Conservation (phyloP, 1,284 basidiomycete species). For the Paramarasmius palmivorus region DNA sequence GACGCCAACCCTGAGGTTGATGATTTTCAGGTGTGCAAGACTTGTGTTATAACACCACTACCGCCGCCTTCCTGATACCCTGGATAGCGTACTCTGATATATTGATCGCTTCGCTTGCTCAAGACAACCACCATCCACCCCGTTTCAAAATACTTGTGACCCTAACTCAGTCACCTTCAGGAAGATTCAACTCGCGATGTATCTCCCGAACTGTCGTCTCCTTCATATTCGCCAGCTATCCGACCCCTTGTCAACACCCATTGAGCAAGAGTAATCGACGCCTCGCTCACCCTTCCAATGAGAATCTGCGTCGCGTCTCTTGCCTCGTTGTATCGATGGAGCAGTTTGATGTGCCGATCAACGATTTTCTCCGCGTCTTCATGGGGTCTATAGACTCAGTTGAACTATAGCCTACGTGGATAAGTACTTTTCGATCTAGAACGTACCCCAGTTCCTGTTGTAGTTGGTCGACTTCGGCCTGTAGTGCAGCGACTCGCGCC, state of each 20-base stretch:
- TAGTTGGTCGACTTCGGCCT: slow-evolving; percentile 52
- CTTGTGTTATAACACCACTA: too few relatives aligned
- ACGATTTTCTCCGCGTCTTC: slow-evolving; percentile 67
- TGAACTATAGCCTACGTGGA: slow-evolving; percentile 1
- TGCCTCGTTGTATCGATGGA: slow-evolving; percentile 78
- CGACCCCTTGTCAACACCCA: neutral
- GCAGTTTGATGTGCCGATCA: slow-evolving; percentile 65
- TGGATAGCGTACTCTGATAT: too few relatives aligned
- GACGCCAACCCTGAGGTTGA: too few relatives aligned
- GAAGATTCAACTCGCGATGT: slow-evolving; percentile 7
- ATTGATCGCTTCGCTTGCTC: too few relatives aligned
- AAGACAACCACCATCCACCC: too few relatives aligned
- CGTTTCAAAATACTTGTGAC: too few relatives aligned
- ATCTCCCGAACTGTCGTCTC: slow-evolving; percentile 11
- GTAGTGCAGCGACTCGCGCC: slow-evolving; percentile 48
- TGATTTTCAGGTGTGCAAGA: too few relatives aligned
- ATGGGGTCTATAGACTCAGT: slow-evolving; percentile 35
- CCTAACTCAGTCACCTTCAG: slow-evolving; percentile 6
- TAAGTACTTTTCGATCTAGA: neutral
- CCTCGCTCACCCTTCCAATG: slow-evolving; percentile 29
- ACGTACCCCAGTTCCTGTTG: slow-evolving; percentile 56
- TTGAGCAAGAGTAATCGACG: neutral
- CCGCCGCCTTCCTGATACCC: too few relatives aligned
- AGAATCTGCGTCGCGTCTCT: slow-evolving; percentile 73
- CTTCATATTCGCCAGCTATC: slow-evolving; percentile 8